Conservation (phyloP, 768 basidiomycete genomes). For the Phlebiopsis gigantea region DNA sequence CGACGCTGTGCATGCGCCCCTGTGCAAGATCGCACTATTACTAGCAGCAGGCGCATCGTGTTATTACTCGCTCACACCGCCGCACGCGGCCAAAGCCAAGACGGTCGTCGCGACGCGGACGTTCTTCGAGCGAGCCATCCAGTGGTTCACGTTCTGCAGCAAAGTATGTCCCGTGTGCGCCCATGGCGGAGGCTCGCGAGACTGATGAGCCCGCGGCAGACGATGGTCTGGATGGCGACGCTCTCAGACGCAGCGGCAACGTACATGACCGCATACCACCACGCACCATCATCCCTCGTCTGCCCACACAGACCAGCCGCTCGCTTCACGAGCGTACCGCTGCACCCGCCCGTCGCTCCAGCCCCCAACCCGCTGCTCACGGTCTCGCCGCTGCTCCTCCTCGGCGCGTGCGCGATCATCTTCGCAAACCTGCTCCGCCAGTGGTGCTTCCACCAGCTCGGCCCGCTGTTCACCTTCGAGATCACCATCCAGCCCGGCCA, state of each 20-base stretch:
- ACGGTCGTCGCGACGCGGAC: not conserved
- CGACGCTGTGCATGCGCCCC: not conserved
- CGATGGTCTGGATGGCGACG: constrained; percentile 19
- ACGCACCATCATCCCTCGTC: not conserved
- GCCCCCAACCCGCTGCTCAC: constrained; percentile 5
- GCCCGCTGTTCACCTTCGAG: constrained; percentile 36
- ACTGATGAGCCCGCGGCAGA: not conserved
- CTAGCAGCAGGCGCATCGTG: not conserved
- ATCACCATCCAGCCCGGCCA: constrained; percentile 32
- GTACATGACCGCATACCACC: not conserved
- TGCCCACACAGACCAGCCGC: not conserved
- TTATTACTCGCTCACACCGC: not conserved
- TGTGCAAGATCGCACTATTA: not conserved
- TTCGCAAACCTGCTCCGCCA: constrained; percentile 25
- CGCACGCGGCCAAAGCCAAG: not conserved
- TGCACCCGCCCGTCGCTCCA: not conserved
- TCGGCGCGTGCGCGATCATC: constrained; percentile 24
- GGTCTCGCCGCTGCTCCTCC: constrained; percentile 22
- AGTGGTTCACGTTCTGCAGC: not conserved
- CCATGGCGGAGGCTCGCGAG: not conserved
- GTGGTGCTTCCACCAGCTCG: constrained; percentile 32
- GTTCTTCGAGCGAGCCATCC: not conserved
- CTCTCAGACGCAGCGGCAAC: constrained; percentile 19
- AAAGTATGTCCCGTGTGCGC: not conserved
- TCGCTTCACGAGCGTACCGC: not conserved